Base-by-base conservation (phyloP, 2,329 filamentous ascomycete species). In the Aspergillus caelatus region DNA sequence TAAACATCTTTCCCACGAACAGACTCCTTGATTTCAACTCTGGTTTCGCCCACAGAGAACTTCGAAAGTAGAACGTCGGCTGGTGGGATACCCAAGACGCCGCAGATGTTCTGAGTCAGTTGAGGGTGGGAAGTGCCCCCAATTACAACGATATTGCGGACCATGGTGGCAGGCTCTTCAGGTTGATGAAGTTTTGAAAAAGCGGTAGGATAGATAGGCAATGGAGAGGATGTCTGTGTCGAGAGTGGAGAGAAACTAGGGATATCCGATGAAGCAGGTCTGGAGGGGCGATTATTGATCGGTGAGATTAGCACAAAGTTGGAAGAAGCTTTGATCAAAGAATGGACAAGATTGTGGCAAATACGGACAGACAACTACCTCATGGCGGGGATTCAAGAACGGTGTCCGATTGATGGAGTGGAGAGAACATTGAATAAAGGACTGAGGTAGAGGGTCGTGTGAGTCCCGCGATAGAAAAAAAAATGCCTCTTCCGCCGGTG, bases 1-100 rank as follows among this genome's bases (percentile, higher is more conserved):
- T 96, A 99, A 77, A 97, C 95, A 88, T 99, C 95, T 79, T 99
- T 99, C 71, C 92, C 95, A 72, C 95, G 91, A 58, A 99, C 95
- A 16, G 93, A 97, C 80, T 99, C 95, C 78, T 94, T 87, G 74
- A 99, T 96, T 80, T 98, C 95, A 67, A 96, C 94, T 61, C 94
- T 89, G 70, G 92, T 96, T 83, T 98, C 95, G 70, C 95, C 95
- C 58, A 95, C 93, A 36, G 93, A 92, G 83, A 99, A 99, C 82
- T 97, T 97, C 75, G 85, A 87, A 57, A 98, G 88, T 65, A 94
- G 88, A 70, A 94, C 91, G 74, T 93, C 90, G 71, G 93, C 92
- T 23, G 88, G 84, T n/a, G 93, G 90, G 60, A 99, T 89, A 71
- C 94, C 92, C 64, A 99, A 89, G 70, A 93, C 90, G 72, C 91